Evolutionary conservation across 2,329 filamentous ascomycete genomes (phyloP).

Genomic region (Aspergillus fructus): DNA sequence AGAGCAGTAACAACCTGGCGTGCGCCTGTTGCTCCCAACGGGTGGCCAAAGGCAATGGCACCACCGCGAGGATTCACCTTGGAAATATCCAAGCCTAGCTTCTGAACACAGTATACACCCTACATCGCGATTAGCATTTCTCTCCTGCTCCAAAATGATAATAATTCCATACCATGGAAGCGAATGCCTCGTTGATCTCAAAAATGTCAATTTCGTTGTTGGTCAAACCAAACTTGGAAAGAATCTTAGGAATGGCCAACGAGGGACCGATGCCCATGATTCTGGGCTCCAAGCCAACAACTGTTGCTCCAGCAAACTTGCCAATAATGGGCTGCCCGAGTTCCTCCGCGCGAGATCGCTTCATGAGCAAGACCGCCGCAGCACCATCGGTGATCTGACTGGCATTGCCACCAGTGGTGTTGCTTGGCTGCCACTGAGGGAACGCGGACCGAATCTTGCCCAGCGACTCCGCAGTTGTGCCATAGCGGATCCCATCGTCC

Average conservation of each 20-base stretch:
- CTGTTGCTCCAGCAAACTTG: slow-evolving; percentile 80
- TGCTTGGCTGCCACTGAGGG: slow-evolving; percentile 69
- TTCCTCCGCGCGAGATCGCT: slow-evolving; percentile 77
- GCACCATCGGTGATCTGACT: slow-evolving; percentile 91
- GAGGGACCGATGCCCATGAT: slow-evolving; percentile 93
- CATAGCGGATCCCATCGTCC: slow-evolving; percentile 81
- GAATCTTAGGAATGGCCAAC: slow-evolving; percentile 85
- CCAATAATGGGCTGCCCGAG: slow-evolving; percentile 82
- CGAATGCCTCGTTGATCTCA: slow-evolving; percentile 82
- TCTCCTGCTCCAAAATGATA: background rate
- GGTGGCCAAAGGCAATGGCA: slow-evolving; percentile 91
- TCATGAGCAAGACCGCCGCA: slow-evolving; percentile 89
- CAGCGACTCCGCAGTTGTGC: slow-evolving; percentile 78
- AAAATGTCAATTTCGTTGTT: slow-evolving; percentile 42
- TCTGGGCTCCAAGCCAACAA: slow-evolving; percentile 81
- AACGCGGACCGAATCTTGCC: slow-evolving; percentile 84
- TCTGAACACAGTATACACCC: slow-evolving; percentile 84
- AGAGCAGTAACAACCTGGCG: slow-evolving; percentile 86
- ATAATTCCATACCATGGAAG: slow-evolving; percentile 50
- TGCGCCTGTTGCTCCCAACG: slow-evolving; percentile 85
- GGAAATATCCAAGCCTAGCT: slow-evolving; percentile 72
- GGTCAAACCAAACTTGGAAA: slow-evolving; percentile 74
- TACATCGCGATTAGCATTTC: slow-evolving; percentile 44
- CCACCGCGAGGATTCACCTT: slow-evolving; percentile 97
- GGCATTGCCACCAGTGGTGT: slow-evolving; percentile 89